Percentiles rank a stretch among this genome's conserved stretches.
These are phyloP conservation scores for Colletotrichum ledebouriae DNA, from an alignment of 2,329 filamentous ascomycete genomes.

Conservation along the genomic window DNA sequence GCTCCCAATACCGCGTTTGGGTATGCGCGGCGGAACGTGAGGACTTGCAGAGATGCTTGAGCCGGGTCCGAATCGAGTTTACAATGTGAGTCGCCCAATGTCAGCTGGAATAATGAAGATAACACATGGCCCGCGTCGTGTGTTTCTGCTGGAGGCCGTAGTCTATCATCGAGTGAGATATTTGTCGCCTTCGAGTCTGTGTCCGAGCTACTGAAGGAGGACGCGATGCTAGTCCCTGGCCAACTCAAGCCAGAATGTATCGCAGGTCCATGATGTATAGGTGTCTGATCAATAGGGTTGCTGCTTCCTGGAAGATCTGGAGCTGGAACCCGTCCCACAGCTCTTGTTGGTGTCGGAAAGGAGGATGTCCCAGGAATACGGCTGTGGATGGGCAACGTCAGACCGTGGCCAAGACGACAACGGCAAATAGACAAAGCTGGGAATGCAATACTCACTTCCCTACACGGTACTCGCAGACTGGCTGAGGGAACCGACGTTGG, in stretches of 20 bases:
- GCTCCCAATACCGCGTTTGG: slow-evolving; percentile 40
- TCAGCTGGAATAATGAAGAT: neutral
- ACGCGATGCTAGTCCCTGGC: neutral
- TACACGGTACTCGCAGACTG: slow-evolving; percentile 61
- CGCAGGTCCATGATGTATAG: slow-evolving; percentile 15
- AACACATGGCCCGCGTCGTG: neutral
- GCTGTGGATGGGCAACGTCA: slow-evolving; percentile 13
- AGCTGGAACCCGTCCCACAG: slow-evolving; percentile 12
- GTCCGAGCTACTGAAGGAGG: neutral
- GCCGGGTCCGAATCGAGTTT: slow-evolving; percentile 48
- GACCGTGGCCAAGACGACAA: neutral
- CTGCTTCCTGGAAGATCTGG: slow-evolving; percentile 39
- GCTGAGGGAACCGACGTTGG: slow-evolving; percentile 64
- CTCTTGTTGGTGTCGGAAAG: slow-evolving; percentile 29
- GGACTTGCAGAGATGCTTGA: slow-evolving; percentile 48
- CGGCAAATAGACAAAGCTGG: neutral
- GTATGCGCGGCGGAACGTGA: slow-evolving; percentile 45
- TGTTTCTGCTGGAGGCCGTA: neutral
- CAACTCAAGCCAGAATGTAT: neutral
- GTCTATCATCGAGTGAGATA: neutral
- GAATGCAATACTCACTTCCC: slow-evolving; percentile 45
- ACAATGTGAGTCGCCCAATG: slow-evolving; percentile 11
- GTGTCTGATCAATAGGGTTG: slow-evolving; percentile 43
- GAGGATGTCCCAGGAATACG: slow-evolving; percentile 37
- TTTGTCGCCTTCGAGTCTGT: neutral